Conservation (phyloP, 108 stramenopile genomes). For the Schizochytrium sp. region DNA sequence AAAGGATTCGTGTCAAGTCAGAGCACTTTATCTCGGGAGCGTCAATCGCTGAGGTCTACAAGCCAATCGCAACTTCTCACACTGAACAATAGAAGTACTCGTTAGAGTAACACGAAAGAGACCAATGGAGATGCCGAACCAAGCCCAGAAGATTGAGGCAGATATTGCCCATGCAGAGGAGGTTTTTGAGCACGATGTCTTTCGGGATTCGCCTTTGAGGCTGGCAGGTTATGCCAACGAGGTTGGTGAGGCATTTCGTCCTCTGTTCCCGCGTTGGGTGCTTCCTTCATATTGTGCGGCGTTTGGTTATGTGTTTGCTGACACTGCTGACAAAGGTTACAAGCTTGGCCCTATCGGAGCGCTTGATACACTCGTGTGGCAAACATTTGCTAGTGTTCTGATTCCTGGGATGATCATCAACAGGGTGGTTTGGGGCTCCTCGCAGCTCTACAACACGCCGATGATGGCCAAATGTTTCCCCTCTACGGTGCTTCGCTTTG, state of each 20-base stretch:
- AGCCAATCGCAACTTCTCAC: too few relatives aligned
- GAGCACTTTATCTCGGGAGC: too few relatives aligned
- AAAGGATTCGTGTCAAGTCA: too few relatives aligned
- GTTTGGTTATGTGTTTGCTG: conserved; percentile 71
- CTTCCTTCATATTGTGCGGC: conserved; percentile 71
- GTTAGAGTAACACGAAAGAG: neutral
- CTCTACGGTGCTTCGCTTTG: conserved; percentile 11
- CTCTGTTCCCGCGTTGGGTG: conserved; percentile 65
- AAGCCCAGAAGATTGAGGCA: neutral
- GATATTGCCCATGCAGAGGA: neutral
- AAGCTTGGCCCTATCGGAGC: conserved; percentile 37
- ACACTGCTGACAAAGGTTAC: conserved; percentile 70
- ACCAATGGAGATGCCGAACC: neutral
- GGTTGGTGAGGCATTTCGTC: conserved; percentile 74
- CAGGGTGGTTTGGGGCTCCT: conserved; percentile 45
- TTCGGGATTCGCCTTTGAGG: conserved; percentile 63
- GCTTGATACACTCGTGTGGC: conserved; percentile 74
- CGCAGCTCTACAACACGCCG: neutral
- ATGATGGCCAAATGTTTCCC: neutral
- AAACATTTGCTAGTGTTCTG: conserved; percentile 70
- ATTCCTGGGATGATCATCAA: conserved; percentile 74
- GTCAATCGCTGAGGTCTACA: too few relatives aligned
- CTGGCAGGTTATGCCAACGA: conserved; percentile 75
- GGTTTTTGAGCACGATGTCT: conserved; percentile 58
- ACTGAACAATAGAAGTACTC: too few relatives aligned